Conservation (phyloP, 345 rosid species). For the Adansonia digitata region DNA sequence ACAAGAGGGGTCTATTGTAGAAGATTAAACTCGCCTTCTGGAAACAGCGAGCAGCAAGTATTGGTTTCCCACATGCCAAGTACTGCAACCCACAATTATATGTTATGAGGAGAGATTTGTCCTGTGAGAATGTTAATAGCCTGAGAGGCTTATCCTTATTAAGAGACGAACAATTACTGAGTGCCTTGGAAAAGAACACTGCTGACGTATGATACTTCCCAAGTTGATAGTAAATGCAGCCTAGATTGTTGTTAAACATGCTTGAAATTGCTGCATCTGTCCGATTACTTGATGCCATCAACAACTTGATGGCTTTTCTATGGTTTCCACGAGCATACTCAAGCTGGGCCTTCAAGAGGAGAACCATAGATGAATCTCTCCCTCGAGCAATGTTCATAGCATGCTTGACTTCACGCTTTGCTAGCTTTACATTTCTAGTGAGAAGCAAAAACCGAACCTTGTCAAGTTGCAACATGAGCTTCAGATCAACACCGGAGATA, state of each 20-base stretch:
- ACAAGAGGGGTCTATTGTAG: conserved; percentile 67
- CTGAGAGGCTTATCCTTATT: conserved; percentile 68
- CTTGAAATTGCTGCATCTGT: conserved; percentile 66
- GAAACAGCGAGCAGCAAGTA: conserved; percentile 84
- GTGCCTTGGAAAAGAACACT: conserved; percentile 71
- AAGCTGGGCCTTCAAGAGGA: conserved; percentile 89
- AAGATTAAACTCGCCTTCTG: conserved; percentile 68
- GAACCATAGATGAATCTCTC: conserved; percentile 84
- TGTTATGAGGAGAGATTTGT: conserved; percentile 71
- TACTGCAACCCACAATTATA: conserved; percentile 86
- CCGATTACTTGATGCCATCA: conserved; percentile 71
- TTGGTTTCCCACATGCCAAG: conserved; percentile 80
- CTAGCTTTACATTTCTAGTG: conserved; percentile 81
- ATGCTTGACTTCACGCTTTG: conserved; percentile 96
- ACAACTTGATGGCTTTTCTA: conserved; percentile 85
- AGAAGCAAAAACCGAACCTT: conserved; percentile 84
- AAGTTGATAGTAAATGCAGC: conserved; percentile 83
- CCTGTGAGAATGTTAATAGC: conserved; percentile 70
- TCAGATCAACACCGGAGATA: conserved; percentile 59
- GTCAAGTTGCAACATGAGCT: conserved; percentile 89
- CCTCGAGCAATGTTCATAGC: conserved; percentile 89
- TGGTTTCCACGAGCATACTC: conserved; percentile 95
- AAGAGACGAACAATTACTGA: conserved; percentile 54
- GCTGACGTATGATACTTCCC: conserved; percentile 62
- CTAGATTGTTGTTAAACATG: conserved; percentile 87